Evolutionary conservation across 805 yeast species (phyloP).

Genomic region (Metschnikowia continentalis): DNA sequence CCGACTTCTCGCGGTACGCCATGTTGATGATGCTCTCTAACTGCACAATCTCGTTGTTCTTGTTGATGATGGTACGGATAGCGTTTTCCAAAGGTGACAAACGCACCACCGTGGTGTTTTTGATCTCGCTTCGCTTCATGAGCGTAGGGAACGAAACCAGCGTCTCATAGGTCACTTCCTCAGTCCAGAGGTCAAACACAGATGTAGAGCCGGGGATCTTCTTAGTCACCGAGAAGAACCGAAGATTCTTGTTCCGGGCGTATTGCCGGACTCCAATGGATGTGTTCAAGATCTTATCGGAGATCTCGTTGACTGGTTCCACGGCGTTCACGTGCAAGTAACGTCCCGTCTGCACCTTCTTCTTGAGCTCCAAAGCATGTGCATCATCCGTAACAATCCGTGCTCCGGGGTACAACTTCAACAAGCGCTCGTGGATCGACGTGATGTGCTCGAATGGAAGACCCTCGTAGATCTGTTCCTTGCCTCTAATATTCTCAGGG

Average conservation of each 20-base stretch:
- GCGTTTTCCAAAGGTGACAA: conserved; percentile 88
- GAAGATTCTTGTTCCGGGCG: conserved; percentile 69
- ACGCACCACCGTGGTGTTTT: conserved; percentile 42
- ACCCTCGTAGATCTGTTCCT: conserved; percentile 80
- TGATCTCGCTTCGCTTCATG: conserved; percentile 78
- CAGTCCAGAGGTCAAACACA: conserved; percentile 80
- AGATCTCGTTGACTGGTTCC: conserved; percentile 57
- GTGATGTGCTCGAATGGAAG: conserved; percentile 83
- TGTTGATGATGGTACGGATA: conserved; percentile 56
- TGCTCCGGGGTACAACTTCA: conserved; percentile 78
- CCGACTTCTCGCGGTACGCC: conserved; percentile 49
- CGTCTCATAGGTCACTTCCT: conserved; percentile 77
- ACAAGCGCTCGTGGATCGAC: conserved; percentile 71
- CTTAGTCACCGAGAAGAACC: conserved; percentile 63
- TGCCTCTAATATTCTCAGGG: conserved; percentile 71
- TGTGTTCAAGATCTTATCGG: conserved; percentile 41
- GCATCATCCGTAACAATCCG: conserved; percentile 58
- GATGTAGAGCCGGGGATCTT: conserved; percentile 70
- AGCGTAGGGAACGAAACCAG: conserved; percentile 77
- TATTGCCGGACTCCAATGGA: conserved; percentile 66
- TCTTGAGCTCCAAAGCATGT: conserved; percentile 49
- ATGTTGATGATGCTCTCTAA: conserved; percentile 57
- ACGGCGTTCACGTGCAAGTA: conserved; percentile 69
- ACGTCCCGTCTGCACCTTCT: conserved; percentile 62
- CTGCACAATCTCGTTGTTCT: conserved; percentile 68